Percentiles rank a stretch among this genome's conserved stretches.
phyloP scores from a whole-genome alignment of 176 grass and related monocot species.

The Hordeum marinum region DNA sequence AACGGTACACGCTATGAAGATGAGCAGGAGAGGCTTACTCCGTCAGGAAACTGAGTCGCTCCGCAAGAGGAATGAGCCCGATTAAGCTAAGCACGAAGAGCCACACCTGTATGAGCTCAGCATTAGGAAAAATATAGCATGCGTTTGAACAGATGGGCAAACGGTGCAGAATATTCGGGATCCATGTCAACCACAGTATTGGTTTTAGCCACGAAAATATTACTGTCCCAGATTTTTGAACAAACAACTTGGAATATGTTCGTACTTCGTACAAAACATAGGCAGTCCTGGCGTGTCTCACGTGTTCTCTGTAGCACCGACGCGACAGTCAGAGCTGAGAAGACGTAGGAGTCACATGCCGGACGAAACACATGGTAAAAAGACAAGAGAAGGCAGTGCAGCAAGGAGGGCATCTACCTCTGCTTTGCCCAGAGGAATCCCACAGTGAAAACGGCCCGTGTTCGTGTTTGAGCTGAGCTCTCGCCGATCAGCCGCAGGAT shows the following conservation, averaged over 20 bases:
- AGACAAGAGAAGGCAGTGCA: background rate
- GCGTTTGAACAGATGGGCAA: background rate
- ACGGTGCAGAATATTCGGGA: background rate
- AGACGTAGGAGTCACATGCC: slow-evolving; percentile 7
- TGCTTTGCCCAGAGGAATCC: background rate
- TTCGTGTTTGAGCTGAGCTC: background rate
- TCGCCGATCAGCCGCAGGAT: background rate
- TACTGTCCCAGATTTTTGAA: background rate
- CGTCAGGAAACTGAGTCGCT: slow-evolving; percentile 91
- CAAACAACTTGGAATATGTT: background rate
- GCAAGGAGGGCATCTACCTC: background rate
- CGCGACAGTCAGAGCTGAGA: background rate
- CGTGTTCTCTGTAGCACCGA: background rate
- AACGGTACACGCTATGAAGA: background rate
- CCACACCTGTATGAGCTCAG: slow-evolving; percentile 57
- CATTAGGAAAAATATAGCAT: background rate
- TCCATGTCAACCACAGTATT: background rate
- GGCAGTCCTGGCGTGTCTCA: background rate
- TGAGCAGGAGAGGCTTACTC: slow-evolving; percentile 47
- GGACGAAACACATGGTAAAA: background rate
- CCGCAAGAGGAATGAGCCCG: slow-evolving; percentile 78
- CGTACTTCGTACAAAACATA: no score
- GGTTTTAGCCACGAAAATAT: background rate
- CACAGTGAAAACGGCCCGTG: background rate
- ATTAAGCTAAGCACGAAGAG: slow-evolving; percentile 82